phyloP scores from a whole-genome alignment of 1,139 yeast genomes.

The Pichia kudriavzevii region DNA sequence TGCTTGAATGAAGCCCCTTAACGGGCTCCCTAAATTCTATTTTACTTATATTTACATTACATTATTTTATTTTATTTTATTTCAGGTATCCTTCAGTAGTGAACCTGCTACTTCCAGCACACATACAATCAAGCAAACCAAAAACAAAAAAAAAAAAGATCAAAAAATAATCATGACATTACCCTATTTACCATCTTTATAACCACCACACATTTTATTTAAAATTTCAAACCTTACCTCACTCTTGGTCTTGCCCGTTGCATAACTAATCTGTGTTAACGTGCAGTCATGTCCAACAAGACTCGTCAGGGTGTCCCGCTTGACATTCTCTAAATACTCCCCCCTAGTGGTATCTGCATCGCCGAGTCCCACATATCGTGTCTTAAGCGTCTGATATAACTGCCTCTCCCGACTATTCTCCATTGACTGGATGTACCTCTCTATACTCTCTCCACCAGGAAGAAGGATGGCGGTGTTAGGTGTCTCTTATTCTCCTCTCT shows the following conservation, averaged over 20 bases:
- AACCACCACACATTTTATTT: constrained; percentile 44
- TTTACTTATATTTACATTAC: neutral
- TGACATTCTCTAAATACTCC: constrained; percentile 56
- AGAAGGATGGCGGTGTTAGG: too few species aligned
- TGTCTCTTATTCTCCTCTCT: too few species aligned
- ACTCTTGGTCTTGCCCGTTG: constrained; percentile 46
- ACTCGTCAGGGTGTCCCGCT: constrained; percentile 68
- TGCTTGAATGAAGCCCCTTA: constrained; percentile 14
- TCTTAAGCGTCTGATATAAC: constrained; percentile 51
- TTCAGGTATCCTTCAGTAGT: neutral
- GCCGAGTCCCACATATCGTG: constrained; percentile 66
- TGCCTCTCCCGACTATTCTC: constrained; percentile 63
- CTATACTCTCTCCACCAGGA: too few species aligned
- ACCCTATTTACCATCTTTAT: too few species aligned
- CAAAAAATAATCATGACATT: too few species aligned
- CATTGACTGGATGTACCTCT: too few species aligned
- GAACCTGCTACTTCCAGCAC: too few species aligned
- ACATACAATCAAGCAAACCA: too few species aligned
- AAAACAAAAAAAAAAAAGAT: too few species aligned
- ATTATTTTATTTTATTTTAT: neutral
- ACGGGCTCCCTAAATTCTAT: neutral
- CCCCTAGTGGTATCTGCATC: constrained; percentile 56
- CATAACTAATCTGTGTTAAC: constrained; percentile 60
- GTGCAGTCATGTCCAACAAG: constrained; percentile 63
- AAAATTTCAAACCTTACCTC: constrained; percentile 45